A percentile compares a stretch with the other conserved stretches of the same genome.
Conservation (phyloP, 2,329 filamentous ascomycete species). For the Stagonosporopsis cucurbitacearum region DNA sequence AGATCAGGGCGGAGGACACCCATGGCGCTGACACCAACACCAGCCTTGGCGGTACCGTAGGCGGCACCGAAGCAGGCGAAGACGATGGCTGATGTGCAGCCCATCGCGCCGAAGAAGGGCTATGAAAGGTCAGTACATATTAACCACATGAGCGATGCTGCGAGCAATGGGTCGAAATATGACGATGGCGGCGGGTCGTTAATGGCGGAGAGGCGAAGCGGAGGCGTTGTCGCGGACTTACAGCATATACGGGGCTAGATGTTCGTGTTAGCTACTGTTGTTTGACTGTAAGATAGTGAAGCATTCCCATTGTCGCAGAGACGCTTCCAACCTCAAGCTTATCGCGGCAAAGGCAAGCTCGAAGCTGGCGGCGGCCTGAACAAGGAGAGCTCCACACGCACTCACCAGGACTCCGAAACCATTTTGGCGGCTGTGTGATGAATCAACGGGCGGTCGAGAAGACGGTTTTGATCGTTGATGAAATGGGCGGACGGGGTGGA, state of each 20-base stretch:
- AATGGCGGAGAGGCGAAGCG: slow-evolving; percentile 32
- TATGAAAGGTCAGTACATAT: slow-evolving; percentile 47
- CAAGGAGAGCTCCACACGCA: slow-evolving; percentile 47
- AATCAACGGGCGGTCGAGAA: slow-evolving; percentile 29
- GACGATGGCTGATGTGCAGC: slow-evolving; percentile 92
- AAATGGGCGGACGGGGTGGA: slow-evolving; percentile 40
- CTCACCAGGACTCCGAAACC: slow-evolving; percentile 83
- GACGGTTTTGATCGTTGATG: slow-evolving; percentile 33
- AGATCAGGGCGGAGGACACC: slow-evolving; percentile 96
- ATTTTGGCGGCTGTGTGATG: slow-evolving; percentile 61
- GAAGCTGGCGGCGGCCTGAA: slow-evolving; percentile 42
- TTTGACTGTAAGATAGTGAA: slow-evolving; percentile 12
- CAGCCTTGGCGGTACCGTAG: slow-evolving; percentile 98
- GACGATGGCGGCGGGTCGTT: slow-evolving; percentile 20
- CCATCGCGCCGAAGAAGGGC: slow-evolving; percentile 97
- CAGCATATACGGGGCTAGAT: slow-evolving; percentile 93
- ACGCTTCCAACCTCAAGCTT: slow-evolving; percentile 42
- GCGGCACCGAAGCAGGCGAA: slow-evolving; percentile 97
- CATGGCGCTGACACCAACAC: slow-evolving; percentile 98
- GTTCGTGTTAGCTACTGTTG: slow-evolving; percentile 36
- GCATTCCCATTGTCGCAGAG: slow-evolving; percentile 19
- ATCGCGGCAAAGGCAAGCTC: slow-evolving; percentile 44
- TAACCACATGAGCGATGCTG: neutral
- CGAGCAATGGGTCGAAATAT: slow-evolving; percentile 17
- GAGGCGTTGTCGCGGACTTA: slow-evolving; percentile 66